Percentiles rank a stretch among this genome's conserved stretches.
phyloP scores from a whole-genome alignment of 139 green algal species.

The Ettlia oleoabundans region DNA sequence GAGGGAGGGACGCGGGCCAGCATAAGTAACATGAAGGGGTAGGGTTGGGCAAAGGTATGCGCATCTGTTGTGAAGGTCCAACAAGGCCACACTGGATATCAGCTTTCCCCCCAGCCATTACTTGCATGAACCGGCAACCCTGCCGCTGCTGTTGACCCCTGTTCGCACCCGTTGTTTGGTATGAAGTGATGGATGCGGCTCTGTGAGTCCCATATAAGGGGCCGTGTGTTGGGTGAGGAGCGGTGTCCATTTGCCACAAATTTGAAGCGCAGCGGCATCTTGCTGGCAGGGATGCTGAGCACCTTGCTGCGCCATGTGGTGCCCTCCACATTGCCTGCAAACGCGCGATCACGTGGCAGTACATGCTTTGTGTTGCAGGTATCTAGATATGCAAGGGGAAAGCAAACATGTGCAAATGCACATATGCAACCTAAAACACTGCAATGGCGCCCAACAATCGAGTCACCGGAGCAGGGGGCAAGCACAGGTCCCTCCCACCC shows the following conservation, averaged over 20 bases:
- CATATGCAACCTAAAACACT: no score
- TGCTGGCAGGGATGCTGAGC: slow-evolving; percentile 16
- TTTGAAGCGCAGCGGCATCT: slow-evolving; percentile 45
- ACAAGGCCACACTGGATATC: no score
- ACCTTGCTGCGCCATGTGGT: slow-evolving; percentile 15
- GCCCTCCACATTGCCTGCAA: slow-evolving; percentile 26
- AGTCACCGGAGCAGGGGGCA: no score
- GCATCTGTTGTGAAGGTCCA: no score
- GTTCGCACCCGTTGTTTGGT: slow-evolving; percentile 30
- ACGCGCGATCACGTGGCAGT: not conserved
- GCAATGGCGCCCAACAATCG: no score
- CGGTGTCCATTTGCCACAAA: slow-evolving; percentile 58
- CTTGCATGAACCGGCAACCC: no score
- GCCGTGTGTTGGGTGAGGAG: slow-evolving; percentile 53
- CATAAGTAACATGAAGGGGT: no score
- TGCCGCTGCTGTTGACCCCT: not conserved
- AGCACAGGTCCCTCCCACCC: not conserved
- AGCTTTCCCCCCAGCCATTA: no score
- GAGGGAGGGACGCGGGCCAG: not conserved
- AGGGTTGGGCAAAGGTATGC: no score
- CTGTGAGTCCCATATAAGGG: slow-evolving; percentile 50
- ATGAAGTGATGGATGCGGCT: not conserved
- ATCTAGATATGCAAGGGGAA: no score
- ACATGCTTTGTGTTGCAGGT: not conserved
- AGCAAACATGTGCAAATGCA: no score